phyloP scores from a whole-genome alignment of 2,329 filamentous ascomycete species.

The Sporothrix pseudoabietina region DNA sequence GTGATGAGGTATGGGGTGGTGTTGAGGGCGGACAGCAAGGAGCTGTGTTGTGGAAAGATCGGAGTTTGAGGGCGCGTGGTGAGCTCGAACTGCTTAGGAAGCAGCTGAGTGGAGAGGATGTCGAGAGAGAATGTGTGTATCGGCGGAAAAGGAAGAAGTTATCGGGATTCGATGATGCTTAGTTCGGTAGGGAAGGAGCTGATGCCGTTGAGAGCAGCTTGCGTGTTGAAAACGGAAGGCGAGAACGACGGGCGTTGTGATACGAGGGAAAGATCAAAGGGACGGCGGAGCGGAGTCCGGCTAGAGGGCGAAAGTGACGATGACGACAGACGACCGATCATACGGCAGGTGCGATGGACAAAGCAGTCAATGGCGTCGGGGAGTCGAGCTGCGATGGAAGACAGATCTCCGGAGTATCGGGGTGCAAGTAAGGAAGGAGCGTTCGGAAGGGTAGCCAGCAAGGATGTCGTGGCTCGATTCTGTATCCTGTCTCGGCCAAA shows the following conservation, averaged over 20 bases:
- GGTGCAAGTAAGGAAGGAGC: neutral
- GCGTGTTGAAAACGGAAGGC: neutral
- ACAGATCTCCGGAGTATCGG: neutral
- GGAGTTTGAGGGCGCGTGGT: neutral
- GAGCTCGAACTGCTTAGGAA: neutral
- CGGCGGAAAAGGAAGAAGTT: neutral
- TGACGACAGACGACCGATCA: slow-evolving; percentile 25
- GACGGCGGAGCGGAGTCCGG: slow-evolving; percentile 25
- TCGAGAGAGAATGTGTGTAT: neutral
- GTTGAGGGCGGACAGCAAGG: slow-evolving; percentile 8
- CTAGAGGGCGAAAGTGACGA: slow-evolving; percentile 23
- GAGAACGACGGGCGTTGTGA: neutral
- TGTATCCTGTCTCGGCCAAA: neutral
- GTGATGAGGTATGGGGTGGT: neutral
- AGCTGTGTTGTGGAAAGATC: neutral
- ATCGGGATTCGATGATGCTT: neutral
- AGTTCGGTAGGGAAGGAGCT: neutral
- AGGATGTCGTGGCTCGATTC: slow-evolving; percentile 1
- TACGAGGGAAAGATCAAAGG: neutral
- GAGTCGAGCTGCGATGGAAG: neutral
- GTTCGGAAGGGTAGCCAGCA: neutral
- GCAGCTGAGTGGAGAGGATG: neutral
- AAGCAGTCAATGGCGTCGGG: slow-evolving; percentile 14
- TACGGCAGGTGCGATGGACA: slow-evolving; percentile 17
- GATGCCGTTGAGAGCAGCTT: neutral